These are phyloP conservation scores for Apophysomyces elegans DNA, from an alignment of 371 early-diverging fungal species.

Conservation along the genomic window DNA sequence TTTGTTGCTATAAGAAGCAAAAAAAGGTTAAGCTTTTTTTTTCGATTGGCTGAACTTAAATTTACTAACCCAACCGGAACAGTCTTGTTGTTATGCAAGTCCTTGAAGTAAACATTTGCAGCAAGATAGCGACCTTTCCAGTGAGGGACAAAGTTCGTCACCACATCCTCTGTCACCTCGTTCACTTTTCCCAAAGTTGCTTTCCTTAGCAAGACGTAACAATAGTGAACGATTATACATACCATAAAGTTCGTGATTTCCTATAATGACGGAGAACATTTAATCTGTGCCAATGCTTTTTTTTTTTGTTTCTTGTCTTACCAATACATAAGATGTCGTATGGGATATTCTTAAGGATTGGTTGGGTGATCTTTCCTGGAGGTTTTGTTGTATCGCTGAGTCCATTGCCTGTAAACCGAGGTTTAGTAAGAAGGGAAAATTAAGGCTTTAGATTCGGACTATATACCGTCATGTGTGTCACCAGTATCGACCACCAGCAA, in stretches of 20 bases:
- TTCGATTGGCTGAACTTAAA: background rate
- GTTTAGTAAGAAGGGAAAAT: too few relatives aligned
- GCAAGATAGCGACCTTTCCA: slow-evolving; percentile 61
- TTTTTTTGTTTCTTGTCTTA: slow-evolving; percentile 7
- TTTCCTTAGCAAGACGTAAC: background rate
- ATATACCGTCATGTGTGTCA: slow-evolving; percentile 52
- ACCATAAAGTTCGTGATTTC: slow-evolving; percentile 67
- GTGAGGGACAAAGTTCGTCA: slow-evolving; percentile 48
- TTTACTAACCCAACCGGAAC: slow-evolving; percentile 52
- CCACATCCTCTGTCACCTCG: slow-evolving; percentile 34
- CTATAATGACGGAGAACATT: slow-evolving; percentile 20
- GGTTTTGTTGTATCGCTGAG: slow-evolving; percentile 52
- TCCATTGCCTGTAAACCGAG: slow-evolving; percentile 38
- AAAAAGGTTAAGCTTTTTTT: background rate
- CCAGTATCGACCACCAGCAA: slow-evolving; percentile 65
- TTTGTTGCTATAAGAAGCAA: slow-evolving; percentile 21
- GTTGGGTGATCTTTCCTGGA: slow-evolving; percentile 46
- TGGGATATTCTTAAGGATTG: slow-evolving; percentile 50
- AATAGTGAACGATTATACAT: background rate
- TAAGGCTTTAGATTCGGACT: background rate
- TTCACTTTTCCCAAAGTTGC: slow-evolving; percentile 26
- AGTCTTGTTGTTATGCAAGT: slow-evolving; percentile 47
- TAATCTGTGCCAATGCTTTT: background rate
- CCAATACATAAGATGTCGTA: slow-evolving; percentile 54
- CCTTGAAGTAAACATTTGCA: slow-evolving; percentile 57